Base-by-base conservation (phyloP, 768 basidiomycete species). In the Galerina sulciceps region DNA sequence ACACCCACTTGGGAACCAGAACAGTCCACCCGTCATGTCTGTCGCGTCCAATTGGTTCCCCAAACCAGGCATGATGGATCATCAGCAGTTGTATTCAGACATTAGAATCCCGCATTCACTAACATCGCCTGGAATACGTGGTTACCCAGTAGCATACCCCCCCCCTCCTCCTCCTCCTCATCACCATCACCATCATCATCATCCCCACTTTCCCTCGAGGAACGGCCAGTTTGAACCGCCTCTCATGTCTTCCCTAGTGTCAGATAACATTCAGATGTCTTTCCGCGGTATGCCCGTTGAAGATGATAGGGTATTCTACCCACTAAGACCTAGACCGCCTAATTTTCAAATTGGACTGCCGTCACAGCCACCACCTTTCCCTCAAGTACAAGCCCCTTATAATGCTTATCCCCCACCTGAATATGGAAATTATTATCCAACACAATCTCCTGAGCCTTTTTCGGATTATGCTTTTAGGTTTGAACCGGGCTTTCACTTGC, bases 401-500 rank as follows among this genome's bases (percentile, higher is more conserved):
- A 75, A 75, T 44, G 69, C 74, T 41, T 88, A 82, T 65, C 60
- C 55, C 51, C 52, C 55, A 34, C 43, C 55, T 35, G 89, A 90
- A 43, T 90, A 85, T 68, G 76, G 81, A 22, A 75, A 79, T 9
- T 89, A 88, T 68, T 88, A 87, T 72, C 69, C 76, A 46, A 80
- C 78, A 41, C 78, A 80, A 34, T 74, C 83, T 59, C 79, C 79
- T 58, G 83, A 86, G 62, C 71, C 74, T 42, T 85, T 81, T 63
- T 69, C 75, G 59, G 86, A 87, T 53, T 87, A 82, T 72, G 75
- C 79, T 41, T 86, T 87, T 68, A 79, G 78, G 55, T 88, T 86
- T 69, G 81, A 47, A 17, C n/a, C n/a, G n/a, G 51, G 38, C 38
- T 34, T 48, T 40, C 37, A 17, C 15, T 18, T 35, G n/a, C n/a